Conservation (phyloP, 768 basidiomycete species). For the Tephrocybe sp. region DNA sequence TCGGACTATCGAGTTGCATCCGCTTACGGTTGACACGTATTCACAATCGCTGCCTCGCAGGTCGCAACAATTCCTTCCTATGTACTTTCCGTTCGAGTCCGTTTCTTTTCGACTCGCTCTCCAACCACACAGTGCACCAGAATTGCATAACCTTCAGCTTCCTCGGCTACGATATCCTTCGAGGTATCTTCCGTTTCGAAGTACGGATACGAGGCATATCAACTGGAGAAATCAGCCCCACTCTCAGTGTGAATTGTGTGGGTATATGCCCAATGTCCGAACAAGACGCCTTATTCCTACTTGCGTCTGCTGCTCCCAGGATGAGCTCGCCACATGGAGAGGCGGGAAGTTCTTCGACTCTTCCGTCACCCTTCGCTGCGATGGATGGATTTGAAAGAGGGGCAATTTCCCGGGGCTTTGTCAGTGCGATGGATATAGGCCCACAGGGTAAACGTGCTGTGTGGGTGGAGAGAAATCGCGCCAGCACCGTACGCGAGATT, state of each 20-base stretch:
- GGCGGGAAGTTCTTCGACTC: no score
- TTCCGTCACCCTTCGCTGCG: background rate
- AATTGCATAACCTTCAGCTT: conserved; percentile 29
- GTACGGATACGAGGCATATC: conserved; percentile 23
- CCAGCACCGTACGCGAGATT: conserved; percentile 40
- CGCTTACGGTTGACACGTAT: conserved; percentile 14
- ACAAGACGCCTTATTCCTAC: conserved; percentile 6
- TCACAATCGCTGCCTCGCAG: conserved; percentile 7
- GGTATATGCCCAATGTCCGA: conserved; percentile 42
- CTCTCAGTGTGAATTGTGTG: conserved; percentile 39
- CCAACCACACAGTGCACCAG: conserved; percentile 23
- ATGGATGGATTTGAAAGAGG: background rate
- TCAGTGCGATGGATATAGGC: conserved; percentile 48
- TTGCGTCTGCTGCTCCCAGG: background rate
- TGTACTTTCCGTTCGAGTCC: conserved; percentile 28
- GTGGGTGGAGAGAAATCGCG: conserved; percentile 52
- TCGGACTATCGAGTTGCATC: conserved; percentile 48
- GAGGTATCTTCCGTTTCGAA: conserved; percentile 50
- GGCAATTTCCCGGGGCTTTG: conserved; percentile 39
- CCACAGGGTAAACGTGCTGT: conserved; percentile 48
- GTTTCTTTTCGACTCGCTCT: conserved; percentile 44
- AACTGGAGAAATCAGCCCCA: conserved; percentile 9
- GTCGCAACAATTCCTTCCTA: background rate
- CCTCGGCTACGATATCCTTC: conserved; percentile 42
- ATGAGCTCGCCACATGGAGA: background rate